Conservation (phyloP, 2,329 filamentous ascomycete genomes). For the Colletotrichum costaricense region DNA sequence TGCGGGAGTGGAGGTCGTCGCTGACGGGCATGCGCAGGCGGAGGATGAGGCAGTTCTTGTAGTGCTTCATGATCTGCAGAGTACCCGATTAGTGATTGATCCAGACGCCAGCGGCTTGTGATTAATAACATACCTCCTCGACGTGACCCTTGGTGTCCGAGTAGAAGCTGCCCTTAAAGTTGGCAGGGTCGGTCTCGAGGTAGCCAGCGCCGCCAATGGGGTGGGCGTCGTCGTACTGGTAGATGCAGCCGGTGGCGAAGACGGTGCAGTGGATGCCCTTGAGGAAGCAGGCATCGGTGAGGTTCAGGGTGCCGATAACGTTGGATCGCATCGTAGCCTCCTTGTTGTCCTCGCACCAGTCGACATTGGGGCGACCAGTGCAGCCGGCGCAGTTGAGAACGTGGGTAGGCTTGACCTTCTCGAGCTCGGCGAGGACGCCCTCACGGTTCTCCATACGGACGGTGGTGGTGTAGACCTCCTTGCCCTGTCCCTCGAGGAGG, state of each 20-base stretch:
- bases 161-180: slow-evolving; percentile 77
- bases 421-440: slow-evolving; percentile 66
- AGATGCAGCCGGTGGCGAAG: slow-evolving; percentile 76
- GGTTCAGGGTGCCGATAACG: slow-evolving; percentile 72
- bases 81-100: slow-evolving; percentile 1
- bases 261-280: slow-evolving; percentile 72
- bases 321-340: slow-evolving; percentile 76
- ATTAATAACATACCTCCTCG: slow-evolving; percentile 63
- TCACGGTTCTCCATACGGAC: slow-evolving; percentile 74
- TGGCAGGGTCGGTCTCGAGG: slow-evolving; percentile 70
- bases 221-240: slow-evolving; percentile 71
- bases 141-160: slow-evolving; percentile 74
- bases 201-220: slow-evolving; percentile 70
- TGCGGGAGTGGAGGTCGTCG: slow-evolving; percentile 73
- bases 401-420: slow-evolving; percentile 71
- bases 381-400: slow-evolving; percentile 75
- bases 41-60: slow-evolving; percentile 71
- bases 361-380: slow-evolving; percentile 75
- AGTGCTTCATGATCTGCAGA: slow-evolving; percentile 68
- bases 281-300: slow-evolving; percentile 70
- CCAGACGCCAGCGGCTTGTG: background rate
- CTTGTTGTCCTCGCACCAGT: slow-evolving; percentile 79
- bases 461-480: slow-evolving; percentile 70
- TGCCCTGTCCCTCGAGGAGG: slow-evolving; percentile 68
- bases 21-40: slow-evolving; percentile 77